Conservation (phyloP, 345 rosid species). For the Ceriops decandra region DNA sequence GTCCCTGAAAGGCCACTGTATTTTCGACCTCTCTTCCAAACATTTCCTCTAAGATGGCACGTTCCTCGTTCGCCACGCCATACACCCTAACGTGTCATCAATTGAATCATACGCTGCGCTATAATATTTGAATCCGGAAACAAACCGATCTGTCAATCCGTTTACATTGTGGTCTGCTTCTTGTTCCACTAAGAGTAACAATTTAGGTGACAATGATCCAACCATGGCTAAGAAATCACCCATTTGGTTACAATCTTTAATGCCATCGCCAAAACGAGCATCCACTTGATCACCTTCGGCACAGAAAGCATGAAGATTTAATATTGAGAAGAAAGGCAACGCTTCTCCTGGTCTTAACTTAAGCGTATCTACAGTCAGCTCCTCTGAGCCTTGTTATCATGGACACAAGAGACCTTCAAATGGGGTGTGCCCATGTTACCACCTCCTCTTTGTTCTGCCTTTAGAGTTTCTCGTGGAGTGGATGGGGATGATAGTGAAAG, state of each 20-base stretch:
- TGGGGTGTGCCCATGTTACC: constrained; percentile 41
- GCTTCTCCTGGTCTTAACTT: constrained; percentile 38
- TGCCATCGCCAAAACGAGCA: constrained; percentile 31
- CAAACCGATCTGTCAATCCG: constrained; percentile 36
- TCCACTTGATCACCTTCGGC: constrained; percentile 50
- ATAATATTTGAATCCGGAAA: constrained; percentile 46
- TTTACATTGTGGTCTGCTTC: constrained; percentile 42
- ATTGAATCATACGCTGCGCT: constrained; percentile 49
- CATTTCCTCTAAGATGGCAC: constrained; percentile 43
- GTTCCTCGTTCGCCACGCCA: constrained; percentile 15
- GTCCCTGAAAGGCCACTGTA: constrained; percentile 48
- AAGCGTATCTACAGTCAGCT: constrained; percentile 34
- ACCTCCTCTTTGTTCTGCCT: constrained; percentile 37
- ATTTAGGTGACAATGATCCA: constrained; percentile 34
- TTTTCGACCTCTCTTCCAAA: constrained; percentile 51
- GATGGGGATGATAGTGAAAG: constrained; percentile 32
- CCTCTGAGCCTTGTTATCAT: constrained; percentile 7
- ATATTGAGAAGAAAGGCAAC: constrained; percentile 38
- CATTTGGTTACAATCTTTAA: constrained; percentile 37
- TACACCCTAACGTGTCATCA: constrained; percentile 22
- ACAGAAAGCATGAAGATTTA: constrained; percentile 41
- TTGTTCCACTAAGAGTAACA: constrained; percentile 40
- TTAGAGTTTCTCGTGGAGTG: constrained; percentile 7
- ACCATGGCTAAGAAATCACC: constrained; percentile 29
- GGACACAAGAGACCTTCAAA: constrained; percentile 39